A percentile compares a stretch with the other conserved stretches of the same genome.
Evolutionary conservation across 345 rosid species (phyloP).

Genomic region (Euphorbia pulcherrima): DNA sequence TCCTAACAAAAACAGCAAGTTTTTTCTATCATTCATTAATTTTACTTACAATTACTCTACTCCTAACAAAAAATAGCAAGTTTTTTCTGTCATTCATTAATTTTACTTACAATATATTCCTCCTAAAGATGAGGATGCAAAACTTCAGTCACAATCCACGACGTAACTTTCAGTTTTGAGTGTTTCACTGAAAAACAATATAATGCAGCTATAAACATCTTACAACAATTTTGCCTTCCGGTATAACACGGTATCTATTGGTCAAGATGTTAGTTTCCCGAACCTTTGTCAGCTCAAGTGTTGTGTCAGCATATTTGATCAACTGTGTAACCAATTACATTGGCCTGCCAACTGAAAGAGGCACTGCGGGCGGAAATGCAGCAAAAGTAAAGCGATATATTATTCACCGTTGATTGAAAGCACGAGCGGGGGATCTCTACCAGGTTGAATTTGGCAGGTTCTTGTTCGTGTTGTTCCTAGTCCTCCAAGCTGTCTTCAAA

Average conservation of each 20-base stretch:
- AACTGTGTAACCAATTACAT: slow-evolving; percentile 30
- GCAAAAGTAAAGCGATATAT: slow-evolving; percentile 12
- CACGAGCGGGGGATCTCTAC: slow-evolving; percentile 42
- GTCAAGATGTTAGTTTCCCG: slow-evolving; percentile 20
- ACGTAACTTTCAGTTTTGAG: background rate
- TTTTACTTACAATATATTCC: too few species aligned
- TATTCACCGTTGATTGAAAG: slow-evolving; percentile 33
- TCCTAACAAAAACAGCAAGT: too few species aligned
- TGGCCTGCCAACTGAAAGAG: slow-evolving; percentile 17
- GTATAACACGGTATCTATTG: slow-evolving; percentile 15
- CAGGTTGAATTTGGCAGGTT: slow-evolving; percentile 14
- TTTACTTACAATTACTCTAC: too few species aligned
- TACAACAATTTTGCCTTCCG: slow-evolving; percentile 10
- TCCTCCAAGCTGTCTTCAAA: slow-evolving; percentile 61
- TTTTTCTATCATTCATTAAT: too few species aligned
- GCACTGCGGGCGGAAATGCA: background rate
- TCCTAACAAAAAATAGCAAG: too few species aligned
- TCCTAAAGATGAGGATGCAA: background rate
- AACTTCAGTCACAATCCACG: background rate
- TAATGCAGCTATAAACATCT: slow-evolving; percentile 12
- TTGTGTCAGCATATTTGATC: slow-evolving; percentile 16
- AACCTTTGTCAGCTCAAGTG: slow-evolving; percentile 13
- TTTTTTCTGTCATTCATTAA: too few species aligned
- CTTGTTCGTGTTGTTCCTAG: slow-evolving; percentile 23
- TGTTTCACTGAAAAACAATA: background rate